Conservation (phyloP, 2,329 filamentous ascomycete species). For the Sporothrix inflata region DNA sequence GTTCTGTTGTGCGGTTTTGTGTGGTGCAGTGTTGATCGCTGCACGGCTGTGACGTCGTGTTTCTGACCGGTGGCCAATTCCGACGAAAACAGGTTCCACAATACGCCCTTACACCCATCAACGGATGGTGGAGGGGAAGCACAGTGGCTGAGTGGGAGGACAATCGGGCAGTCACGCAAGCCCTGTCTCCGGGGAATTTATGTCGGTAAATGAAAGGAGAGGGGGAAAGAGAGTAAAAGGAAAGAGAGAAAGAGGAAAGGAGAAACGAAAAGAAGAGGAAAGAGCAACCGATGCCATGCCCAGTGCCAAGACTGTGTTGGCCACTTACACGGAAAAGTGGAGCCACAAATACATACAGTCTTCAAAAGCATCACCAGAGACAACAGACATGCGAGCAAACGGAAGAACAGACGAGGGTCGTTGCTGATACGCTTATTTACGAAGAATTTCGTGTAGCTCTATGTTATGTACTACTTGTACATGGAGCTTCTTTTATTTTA, state of each 20-base stretch:
- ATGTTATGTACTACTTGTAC: neutral
- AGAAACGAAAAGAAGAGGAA: neutral
- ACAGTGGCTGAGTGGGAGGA: neutral
- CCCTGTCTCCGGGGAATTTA: neutral
- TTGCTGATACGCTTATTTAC: neutral
- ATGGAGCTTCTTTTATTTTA: neutral
- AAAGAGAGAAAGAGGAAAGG: neutral
- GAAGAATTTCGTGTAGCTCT: neutral
- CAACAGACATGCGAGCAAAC: neutral
- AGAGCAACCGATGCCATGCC: neutral
- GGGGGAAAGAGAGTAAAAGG: neutral
- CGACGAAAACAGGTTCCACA: conserved; percentile 23
- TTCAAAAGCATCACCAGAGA: neutral
- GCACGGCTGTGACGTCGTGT: conserved; percentile 24
- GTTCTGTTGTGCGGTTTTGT: neutral
- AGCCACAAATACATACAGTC: neutral
- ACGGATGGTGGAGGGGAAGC: neutral
- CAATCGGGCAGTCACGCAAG: neutral
- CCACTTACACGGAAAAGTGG: conserved; percentile 20
- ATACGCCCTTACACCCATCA: neutral
- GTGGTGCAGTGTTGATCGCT: neutral
- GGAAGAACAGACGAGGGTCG: neutral
- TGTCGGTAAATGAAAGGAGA: neutral
- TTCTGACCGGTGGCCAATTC: conserved; percentile 40
- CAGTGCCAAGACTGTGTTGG: neutral